A percentile compares a stretch with the other conserved stretches of the same genome.
Conservation (phyloP, 2,329 filamentous ascomycete species). For the Fusarium solani-melongenae region DNA sequence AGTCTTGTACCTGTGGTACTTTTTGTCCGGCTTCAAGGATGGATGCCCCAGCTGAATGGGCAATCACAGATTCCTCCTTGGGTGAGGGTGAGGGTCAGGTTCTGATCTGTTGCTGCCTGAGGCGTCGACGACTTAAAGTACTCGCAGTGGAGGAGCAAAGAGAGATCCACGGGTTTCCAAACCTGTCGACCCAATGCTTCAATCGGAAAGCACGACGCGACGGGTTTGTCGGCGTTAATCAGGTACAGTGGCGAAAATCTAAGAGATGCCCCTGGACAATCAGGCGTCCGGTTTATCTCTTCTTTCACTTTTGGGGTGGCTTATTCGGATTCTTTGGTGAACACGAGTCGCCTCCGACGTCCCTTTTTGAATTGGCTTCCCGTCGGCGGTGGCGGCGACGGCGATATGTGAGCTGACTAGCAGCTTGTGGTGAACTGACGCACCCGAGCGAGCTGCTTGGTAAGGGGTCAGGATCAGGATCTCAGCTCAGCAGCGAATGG, state of each 20-base stretch:
- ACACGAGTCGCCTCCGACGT: conserved; percentile 33
- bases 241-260: conserved; percentile 2
- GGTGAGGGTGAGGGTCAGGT: not conserved
- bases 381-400: conserved; percentile 32
- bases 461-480: conserved; percentile 29
- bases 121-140: conserved; percentile 2
- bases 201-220: not conserved
- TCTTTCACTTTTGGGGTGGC: conserved; percentile 18
- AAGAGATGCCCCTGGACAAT: conserved; percentile 11
- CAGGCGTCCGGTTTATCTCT: conserved; percentile 25
- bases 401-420: conserved; percentile 44
- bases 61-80: not conserved
- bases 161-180: not conserved
- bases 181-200: not conserved
- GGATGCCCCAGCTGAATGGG: not conserved
- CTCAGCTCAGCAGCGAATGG: conserved; percentile 26
- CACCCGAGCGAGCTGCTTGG: conserved; percentile 37
- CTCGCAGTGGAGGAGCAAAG: conserved; percentile 24
- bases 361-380: conserved; percentile 30
- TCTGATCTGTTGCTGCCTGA: conserved; percentile 23
- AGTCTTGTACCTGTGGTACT: conserved; percentile 13
- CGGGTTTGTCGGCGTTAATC: not conserved
- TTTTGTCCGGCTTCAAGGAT: not conserved
- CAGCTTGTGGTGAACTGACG: conserved; percentile 33
- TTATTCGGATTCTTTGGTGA: conserved; percentile 13